These are phyloP conservation scores for Grammothele lineata DNA, from an alignment of 768 basidiomycete species.

Conservation along the genomic window DNA sequence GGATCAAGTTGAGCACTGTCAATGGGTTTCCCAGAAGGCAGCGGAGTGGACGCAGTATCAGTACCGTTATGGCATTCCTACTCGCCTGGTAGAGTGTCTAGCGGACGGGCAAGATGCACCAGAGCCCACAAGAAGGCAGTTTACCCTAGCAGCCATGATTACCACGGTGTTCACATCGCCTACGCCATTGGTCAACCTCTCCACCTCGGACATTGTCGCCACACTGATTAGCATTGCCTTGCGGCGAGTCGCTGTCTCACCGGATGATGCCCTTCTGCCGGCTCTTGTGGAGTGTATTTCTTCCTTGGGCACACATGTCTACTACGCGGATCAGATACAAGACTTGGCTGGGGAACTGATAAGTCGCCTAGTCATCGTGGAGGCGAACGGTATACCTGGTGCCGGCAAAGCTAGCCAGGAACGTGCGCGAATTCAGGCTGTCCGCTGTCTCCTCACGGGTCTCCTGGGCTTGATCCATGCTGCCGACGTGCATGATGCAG, in stretches of 20 bases:
- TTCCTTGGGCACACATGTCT: constrained; percentile 85
- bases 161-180: constrained; percentile 79
- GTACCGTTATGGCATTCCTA: constrained; percentile 87
- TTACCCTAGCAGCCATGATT: constrained; percentile 71
- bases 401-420: constrained; percentile 35
- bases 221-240: constrained; percentile 72
- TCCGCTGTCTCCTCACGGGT: constrained; percentile 66
- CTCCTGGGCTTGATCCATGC: constrained; percentile 67
- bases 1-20: constrained; percentile 65
- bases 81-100: constrained; percentile 76
- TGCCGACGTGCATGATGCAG: constrained; percentile 46
- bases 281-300: constrained; percentile 72
- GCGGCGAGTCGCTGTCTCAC: constrained; percentile 59
- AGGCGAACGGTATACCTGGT: constrained; percentile 54
- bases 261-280: constrained; percentile 61
- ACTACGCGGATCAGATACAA: constrained; percentile 95
- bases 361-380: constrained; percentile 64
- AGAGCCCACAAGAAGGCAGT: constrained; percentile 46
- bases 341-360: constrained; percentile 86
- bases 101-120: constrained; percentile 55
- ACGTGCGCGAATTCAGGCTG: constrained; percentile 53
- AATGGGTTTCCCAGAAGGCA: constrained; percentile 74
- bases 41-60: constrained; percentile 92
- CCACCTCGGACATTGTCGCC: constrained; percentile 84
- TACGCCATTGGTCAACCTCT: constrained; percentile 82